phyloP scores from a whole-genome alignment of 164 flowering plant species.

The Piper longum region DNA sequence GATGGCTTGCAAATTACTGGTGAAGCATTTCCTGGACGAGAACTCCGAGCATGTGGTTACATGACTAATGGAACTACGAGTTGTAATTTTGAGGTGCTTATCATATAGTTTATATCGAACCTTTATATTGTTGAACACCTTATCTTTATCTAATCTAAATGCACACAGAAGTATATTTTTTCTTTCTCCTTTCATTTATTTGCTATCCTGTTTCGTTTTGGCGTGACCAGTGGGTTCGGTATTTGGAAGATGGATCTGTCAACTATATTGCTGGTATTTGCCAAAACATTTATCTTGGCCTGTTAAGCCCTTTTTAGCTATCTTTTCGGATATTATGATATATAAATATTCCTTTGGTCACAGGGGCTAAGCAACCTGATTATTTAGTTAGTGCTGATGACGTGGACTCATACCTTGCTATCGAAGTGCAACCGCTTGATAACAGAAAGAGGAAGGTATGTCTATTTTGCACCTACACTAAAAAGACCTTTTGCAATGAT shows the following conservation, averaged over 20 bases:
- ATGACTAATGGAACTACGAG: constrained; percentile 92
- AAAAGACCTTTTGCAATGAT: neutral
- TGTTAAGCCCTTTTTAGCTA: neutral
- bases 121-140: neutral
- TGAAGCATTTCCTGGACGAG: constrained; percentile 79
- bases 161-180: too few relatives aligned
- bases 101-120: neutral
- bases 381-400: constrained; percentile 96
- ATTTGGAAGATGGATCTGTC: constrained; percentile 89
- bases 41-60: constrained; percentile 77
- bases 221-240: constrained; percentile 72
- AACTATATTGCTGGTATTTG: constrained; percentile 68
- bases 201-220: constrained; percentile 5
- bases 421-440: constrained; percentile 96
- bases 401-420: constrained; percentile 74
- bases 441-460: constrained; percentile 88
- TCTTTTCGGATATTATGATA: constrained; percentile 1
- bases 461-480: neutral
- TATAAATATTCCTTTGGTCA: neutral
- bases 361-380: constrained; percentile 93
- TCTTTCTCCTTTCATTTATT: neutral
- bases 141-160: neutral
- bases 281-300: neutral
- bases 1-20: constrained; percentile 88
- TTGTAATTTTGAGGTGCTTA: constrained; percentile 87